A percentile compares a stretch with the other conserved stretches of the same genome.
Evolutionary conservation across 768 basidiomycete genomes (phyloP).

Genomic region (Xerocomellus amylosporus): DNA sequence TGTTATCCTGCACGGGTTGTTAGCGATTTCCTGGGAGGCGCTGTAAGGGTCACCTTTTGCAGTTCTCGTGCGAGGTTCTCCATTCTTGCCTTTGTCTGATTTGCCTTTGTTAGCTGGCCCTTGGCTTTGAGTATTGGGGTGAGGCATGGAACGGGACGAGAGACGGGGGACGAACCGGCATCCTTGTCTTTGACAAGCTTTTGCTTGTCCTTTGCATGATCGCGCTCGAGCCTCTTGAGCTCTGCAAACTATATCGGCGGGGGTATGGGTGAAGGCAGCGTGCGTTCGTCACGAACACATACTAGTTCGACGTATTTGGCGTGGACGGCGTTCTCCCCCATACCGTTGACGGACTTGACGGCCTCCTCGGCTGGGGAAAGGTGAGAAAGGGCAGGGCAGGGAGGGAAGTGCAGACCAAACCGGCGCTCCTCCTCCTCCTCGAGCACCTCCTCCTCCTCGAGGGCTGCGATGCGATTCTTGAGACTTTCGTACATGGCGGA

Average conservation of each 20-base stretch:
- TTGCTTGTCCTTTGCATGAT: constrained; percentile 90
- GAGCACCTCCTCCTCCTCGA: constrained; percentile 84
- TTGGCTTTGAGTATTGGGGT: constrained; percentile 52
- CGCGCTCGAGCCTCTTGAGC: constrained; percentile 80
- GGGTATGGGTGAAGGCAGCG: constrained; percentile 21
- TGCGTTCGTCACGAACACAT: constrained; percentile 30
- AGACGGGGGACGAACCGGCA: constrained; percentile 50
- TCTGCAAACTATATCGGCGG: constrained; percentile 69
- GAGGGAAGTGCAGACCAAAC: constrained; percentile 53
- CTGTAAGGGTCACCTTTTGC: constrained; percentile 61
- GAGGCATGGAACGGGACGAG: constrained; percentile 8
- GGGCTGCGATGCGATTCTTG: constrained; percentile 83
- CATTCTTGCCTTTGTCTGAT: constrained; percentile 86
- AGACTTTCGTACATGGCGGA: constrained; percentile 85
- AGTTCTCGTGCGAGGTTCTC: constrained; percentile 86
- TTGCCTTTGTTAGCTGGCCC: constrained; percentile 80
- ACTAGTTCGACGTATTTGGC: constrained; percentile 88
- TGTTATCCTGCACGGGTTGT: constrained; percentile 66
- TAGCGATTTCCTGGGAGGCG: constrained; percentile 13
- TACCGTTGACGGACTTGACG: constrained; percentile 77
- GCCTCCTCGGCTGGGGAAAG: constrained; percentile 73
- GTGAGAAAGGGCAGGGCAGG: constrained; percentile 8
- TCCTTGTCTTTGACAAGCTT: constrained; percentile 90
- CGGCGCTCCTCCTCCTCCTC: constrained; percentile 84
- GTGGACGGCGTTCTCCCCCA: constrained; percentile 81